Conservation (phyloP, 345 rosid species). For the Citropsis articulata region DNA sequence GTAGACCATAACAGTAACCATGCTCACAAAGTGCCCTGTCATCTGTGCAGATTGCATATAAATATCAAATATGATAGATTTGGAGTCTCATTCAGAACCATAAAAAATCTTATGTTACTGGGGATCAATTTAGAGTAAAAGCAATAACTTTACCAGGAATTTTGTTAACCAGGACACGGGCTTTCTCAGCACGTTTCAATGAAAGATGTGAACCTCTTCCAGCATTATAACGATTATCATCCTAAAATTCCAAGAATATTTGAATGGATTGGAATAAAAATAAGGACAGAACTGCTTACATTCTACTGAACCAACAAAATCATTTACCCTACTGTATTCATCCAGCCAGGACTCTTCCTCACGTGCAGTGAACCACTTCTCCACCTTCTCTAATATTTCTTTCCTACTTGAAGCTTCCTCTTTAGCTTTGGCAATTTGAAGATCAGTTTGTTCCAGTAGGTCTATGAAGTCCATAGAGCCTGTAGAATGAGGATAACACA, state of each 20-base stretch:
- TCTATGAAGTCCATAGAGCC: slow-evolving; percentile 48
- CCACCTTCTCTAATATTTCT: slow-evolving; percentile 70
- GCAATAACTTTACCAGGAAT: slow-evolving; percentile 53
- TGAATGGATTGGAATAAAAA: slow-evolving; percentile 9
- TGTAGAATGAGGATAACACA: slow-evolving; percentile 15
- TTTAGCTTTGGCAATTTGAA: slow-evolving; percentile 57
- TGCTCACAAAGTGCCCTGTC: neutral
- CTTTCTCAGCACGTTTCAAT: slow-evolving; percentile 76
- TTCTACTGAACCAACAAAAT: neutral
- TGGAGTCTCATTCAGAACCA: neutral
- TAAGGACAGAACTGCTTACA: neutral
- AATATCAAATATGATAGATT: neutral
- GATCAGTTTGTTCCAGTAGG: slow-evolving; percentile 56
- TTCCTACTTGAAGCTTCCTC: slow-evolving; percentile 65
- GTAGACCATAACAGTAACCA: neutral
- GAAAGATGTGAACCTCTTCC: slow-evolving; percentile 75
- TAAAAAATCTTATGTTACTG: neutral
- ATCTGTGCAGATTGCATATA: neutral
- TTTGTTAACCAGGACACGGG: slow-evolving; percentile 57
- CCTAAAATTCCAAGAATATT: slow-evolving; percentile 35
- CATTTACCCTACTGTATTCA: slow-evolving; percentile 62
- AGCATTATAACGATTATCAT: slow-evolving; percentile 71
- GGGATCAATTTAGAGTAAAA: neutral
- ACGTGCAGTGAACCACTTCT: slow-evolving; percentile 69
- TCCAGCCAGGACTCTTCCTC: slow-evolving; percentile 84